Evolutionary conservation across 2,329 filamentous ascomycete genomes (phyloP), one percentile per base, ranked within the genome.

Genomic region (Macrophomina phaseolina): DNA sequence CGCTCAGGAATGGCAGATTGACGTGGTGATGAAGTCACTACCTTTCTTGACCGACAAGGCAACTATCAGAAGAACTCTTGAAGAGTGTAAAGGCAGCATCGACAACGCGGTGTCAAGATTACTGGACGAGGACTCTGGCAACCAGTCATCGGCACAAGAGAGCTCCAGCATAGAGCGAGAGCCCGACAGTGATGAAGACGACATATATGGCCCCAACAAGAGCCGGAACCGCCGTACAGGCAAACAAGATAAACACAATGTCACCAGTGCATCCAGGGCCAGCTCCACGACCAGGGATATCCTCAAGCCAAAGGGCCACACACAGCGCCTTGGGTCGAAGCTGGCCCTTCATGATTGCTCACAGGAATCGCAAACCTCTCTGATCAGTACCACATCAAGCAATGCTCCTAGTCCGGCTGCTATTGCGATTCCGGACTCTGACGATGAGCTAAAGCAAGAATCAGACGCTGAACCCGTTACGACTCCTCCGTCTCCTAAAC

Each of bases 1-100:
- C 60, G 81, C 84, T 34, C 77, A 81, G 61, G 82, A 84, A 2
- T 87, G 84, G 85, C 86, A 86, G 78, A 83, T 87, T 60, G 82
- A 85, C 45, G 79, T 81, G 5, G 84, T 88, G 7, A 76, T 80
- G 62, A 81, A 82, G 69, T 83, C 83, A 4, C 75, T 88, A 9
- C 84, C 84, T 23, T 83, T 81, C 65, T 78, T 81, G 62, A 80
- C 81, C 49, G 82, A 86, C 70, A 81, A 82, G 48, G 79, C 78
- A 34, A 81, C 81, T 30, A 85, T 88, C 68, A 82, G 83, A 58
- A 80, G 83, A 69, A 81, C 83, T 68, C 78, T 89, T 38, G 80
- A 85, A 70, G 81, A 83, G 69, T 82, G 81, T 66, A 84, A 82
- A 60, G 85, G 86, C 49, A 82, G 86, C 70, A 80, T 88, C 52